Percentiles rank a stretch among this genome's conserved stretches.
phyloP scores from a whole-genome alignment of 1,284 basidiomycete species.

The Vanrija sp. region DNA sequence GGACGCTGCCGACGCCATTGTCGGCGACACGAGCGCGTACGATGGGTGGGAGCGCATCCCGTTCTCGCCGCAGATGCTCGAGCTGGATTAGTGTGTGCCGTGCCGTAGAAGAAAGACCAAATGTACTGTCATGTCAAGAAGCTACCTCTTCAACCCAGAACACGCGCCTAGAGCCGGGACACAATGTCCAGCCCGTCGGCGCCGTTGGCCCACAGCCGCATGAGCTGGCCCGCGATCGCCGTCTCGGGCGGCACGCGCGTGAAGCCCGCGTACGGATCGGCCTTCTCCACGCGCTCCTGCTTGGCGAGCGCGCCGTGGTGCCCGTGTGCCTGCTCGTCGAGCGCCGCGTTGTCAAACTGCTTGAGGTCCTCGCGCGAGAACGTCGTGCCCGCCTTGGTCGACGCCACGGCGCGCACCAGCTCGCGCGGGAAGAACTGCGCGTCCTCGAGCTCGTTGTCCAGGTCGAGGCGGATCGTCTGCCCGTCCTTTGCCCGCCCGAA shows the following conservation, averaged over 20 bases:
- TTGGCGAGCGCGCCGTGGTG: too few species aligned
- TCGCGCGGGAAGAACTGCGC: constrained; percentile 84
- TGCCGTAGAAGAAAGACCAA: too few species aligned
- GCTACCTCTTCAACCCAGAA: not conserved
- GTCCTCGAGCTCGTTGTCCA: constrained; percentile 96
- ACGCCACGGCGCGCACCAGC: constrained; percentile 57
- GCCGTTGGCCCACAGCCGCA: constrained; percentile 63
- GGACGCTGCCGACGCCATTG: too few species aligned
- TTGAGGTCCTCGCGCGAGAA: constrained; percentile 61
- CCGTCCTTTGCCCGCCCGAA: constrained; percentile 66
- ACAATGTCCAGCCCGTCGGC: constrained; percentile 33
- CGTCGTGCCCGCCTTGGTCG: constrained; percentile 55
- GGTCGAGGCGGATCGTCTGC: constrained; percentile 72
- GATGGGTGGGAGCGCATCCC: too few species aligned
- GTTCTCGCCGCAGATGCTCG: too few species aligned
- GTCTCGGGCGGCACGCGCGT: constrained; percentile 66
- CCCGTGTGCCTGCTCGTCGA: not conserved
- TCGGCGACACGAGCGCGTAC: too few species aligned
- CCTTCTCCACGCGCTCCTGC: constrained; percentile 23
- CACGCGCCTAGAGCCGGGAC: constrained; percentile 25
- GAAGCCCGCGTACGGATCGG: constrained; percentile 41
- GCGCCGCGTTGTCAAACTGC: constrained; percentile 48
- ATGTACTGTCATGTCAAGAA: too few species aligned
- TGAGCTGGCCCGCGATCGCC: constrained; percentile 67
- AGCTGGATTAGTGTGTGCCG: too few species aligned